Conservation (phyloP, 495 filamentous ascomycete species). For the Penicillium malachiteum region DNA sequence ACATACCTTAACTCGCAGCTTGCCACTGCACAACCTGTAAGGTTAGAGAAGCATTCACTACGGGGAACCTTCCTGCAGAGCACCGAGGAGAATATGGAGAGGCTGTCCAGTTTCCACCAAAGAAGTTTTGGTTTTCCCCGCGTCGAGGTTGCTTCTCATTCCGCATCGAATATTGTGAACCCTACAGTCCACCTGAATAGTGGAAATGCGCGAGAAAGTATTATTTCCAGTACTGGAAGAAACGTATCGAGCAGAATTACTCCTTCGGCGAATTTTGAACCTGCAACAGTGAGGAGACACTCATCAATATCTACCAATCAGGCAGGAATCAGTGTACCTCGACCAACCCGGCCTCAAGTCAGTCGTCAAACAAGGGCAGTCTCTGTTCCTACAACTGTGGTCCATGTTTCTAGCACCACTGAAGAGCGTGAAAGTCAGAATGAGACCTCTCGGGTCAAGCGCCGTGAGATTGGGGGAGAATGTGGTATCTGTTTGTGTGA, state of each 20-base stretch:
- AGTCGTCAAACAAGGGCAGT: not conserved
- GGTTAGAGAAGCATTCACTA: not conserved
- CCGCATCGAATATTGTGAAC: not conserved
- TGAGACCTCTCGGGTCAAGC: conserved; percentile 23
- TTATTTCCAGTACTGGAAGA: not conserved
- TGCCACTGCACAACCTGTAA: not conserved
- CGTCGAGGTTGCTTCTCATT: too few relatives aligned
- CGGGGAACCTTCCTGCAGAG: not conserved
- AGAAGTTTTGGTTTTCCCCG: not conserved
- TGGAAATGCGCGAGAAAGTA: not conserved
- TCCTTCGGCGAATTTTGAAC: not conserved
- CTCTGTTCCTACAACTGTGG: not conserved
- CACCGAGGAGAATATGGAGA: not conserved
- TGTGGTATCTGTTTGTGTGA: conserved; percentile 65
- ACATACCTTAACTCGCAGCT: conserved; percentile 8
- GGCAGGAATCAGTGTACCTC: not conserved
- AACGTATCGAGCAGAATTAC: not conserved
- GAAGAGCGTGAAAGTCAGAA: not conserved
- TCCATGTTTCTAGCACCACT: not conserved
- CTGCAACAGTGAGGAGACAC: not conserved
- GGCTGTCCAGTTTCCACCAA: not conserved
- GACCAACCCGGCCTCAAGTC: not conserved
- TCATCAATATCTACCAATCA: not conserved
- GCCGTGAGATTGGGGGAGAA: conserved; percentile 60
- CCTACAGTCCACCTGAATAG: not conserved